Percentiles rank a stretch among this genome's conserved stretches.
Conservation (phyloP, 352 stramenopile species). For the Detonula confervacea region DNA sequence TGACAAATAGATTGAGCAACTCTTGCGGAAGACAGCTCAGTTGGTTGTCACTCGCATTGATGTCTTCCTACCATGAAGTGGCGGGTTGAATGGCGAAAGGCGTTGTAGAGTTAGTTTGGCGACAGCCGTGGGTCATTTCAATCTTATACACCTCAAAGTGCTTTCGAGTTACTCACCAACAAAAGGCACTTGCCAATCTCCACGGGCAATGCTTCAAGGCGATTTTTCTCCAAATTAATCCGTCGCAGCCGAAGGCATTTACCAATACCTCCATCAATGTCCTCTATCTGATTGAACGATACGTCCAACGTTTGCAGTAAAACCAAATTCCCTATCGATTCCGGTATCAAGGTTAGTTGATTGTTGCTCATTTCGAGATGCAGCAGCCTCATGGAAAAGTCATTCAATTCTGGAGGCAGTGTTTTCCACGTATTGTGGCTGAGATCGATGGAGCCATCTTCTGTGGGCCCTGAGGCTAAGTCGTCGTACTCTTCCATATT, state of each 20-base stretch:
- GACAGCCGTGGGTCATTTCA: too few relatives aligned
- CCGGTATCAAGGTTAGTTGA: slow-evolving; percentile 23
- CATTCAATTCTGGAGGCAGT: slow-evolving; percentile 25
- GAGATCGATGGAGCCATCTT: slow-evolving; percentile 34
- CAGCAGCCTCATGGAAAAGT: slow-evolving; percentile 29
- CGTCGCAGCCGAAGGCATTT: slow-evolving; percentile 39
- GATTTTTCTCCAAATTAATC: slow-evolving; percentile 40
- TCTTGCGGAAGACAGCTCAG: slow-evolving; percentile 28
- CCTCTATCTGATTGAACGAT: slow-evolving; percentile 42
- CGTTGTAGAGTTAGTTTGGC: background rate
- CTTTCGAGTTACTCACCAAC: slow-evolving; percentile 25
- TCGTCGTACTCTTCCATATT: slow-evolving; percentile 54
- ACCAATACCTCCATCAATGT: slow-evolving; percentile 44
- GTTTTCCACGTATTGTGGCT: slow-evolving; percentile 47
- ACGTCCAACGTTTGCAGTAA: slow-evolving; percentile 40
- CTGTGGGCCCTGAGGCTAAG: slow-evolving; percentile 11
- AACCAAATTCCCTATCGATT: slow-evolving; percentile 32
- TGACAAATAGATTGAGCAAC: slow-evolving; percentile 23
- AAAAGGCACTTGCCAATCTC: slow-evolving; percentile 36
- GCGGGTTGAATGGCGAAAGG: background rate
- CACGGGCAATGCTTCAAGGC: slow-evolving; percentile 26
- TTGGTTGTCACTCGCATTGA: slow-evolving; percentile 38
- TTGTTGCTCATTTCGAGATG: slow-evolving; percentile 47
- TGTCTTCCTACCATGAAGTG: slow-evolving; percentile 31
- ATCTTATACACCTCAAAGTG: too few relatives aligned